Evolutionary conservation across 169 alveolate species (phyloP), one percentile per base, ranked within the genome.

Genomic region (Plasmodium yoelii): DNA sequence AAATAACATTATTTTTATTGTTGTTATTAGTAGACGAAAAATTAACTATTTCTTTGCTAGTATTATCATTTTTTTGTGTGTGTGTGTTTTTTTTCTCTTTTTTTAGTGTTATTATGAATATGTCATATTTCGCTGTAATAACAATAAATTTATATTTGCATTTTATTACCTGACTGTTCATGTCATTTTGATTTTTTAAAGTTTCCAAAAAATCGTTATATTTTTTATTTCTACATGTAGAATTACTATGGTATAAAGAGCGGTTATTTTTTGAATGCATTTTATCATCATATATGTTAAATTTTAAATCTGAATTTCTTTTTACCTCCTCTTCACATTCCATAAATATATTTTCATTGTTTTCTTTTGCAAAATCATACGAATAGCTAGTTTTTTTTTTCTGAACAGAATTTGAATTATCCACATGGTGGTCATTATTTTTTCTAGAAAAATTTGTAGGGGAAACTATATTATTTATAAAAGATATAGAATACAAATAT

Each of bases 111-210:
- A 82, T 28, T n/a, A 82, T 42, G 10, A 55, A 67, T 5, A 82
- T 8, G 51, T 82, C 73, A 22, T 42, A 67, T 49, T 82, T 82
- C n/a, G 51, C 39, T 13, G 90, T 67, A 55, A 82, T 67, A 34
- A 82, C 8, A 13, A 82, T 5, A 34, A 68, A 82, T 1, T 42
- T 26, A 44, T 67, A 56, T 67, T 82, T 65, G 46, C 69, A 55
- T 10, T 55, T 15, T 28, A 22, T 18, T 53, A 24, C 19, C 18
- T 47, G 67, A 44, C 18, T 5, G 10, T 28, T n/a, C 13, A 18
- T 67, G 15, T 13, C 8, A 18, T 53, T n/a, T 2, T 64, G 26
- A 2, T 57, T 51, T n/a, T 22, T n/a, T 34, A 34, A 34, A 34
- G 5, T 34, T 34, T 34, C 42, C 42, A 34, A 34, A 34, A 34